Base-by-base conservation (phyloP, 2,329 filamentous ascomycete genomes). In the Botrytis fragariae region DNA sequence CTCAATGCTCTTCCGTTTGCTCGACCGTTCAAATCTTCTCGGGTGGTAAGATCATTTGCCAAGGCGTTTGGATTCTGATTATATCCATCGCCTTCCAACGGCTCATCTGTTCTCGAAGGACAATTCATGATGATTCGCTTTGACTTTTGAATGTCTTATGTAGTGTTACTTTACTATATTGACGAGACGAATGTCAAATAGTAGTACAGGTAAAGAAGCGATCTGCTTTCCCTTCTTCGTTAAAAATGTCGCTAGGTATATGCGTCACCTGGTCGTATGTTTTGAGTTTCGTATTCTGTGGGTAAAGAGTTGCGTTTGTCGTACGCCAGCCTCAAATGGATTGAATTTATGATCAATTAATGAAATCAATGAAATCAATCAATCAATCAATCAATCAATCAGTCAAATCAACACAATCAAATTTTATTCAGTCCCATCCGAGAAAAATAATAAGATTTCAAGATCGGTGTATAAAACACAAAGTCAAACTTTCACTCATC, bases 11-110 rank as follows among this genome's bases (percentile, higher is more conserved):
- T 84, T 2, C 86, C 83, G 79, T 90, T 91, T 57, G 86, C 87
- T 74, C 90, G 85, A 45, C 87, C 86, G 79, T 89, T 89, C 73
- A 92, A 82, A 77, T 91, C 89, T 76, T 87, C 86, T 73, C 87
- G 84, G 9, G 89, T 91, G 4, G 89, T 91, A 48, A 86, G 83
- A 79, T 91, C 89, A n/a, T 85, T 84, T 73, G 86, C 86, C 72
- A 91, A 81, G 3, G 83, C 83, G 72, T 85, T 83, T 1, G 89
- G 90, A 75, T 84, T 91, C 81, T 91, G 90, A 78, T 91, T 92
- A 82, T 86, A 89, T 71, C 83, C 84, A 35, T 85, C 84, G 69
- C 87, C 85, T 67, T 84, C 83, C 35, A 73, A 57, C 44, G 85
- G 83, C 73, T 88, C 85, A 74, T 92, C 89, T 45, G 85, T 88